These are phyloP conservation scores for Eucalyptus grandis DNA, from an alignment of 345 rosid genomes.

Conservation along the genomic window DNA sequence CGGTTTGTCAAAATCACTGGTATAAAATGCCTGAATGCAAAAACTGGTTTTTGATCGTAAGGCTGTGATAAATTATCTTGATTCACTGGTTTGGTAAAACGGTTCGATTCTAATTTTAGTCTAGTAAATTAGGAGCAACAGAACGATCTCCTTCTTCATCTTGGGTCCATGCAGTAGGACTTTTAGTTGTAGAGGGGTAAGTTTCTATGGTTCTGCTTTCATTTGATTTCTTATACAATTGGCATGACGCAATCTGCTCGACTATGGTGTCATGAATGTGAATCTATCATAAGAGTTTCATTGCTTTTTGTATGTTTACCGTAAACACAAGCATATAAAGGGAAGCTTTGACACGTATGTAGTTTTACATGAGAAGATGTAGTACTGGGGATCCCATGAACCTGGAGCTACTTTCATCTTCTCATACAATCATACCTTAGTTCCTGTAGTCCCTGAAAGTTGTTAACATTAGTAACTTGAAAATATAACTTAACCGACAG, in stretches of 20 bases:
- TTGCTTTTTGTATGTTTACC: background rate
- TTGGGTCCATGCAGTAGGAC: background rate
- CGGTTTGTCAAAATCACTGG: background rate
- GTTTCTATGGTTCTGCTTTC: background rate
- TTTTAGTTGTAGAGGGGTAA: background rate
- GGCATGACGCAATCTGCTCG: background rate
- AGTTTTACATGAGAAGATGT: background rate
- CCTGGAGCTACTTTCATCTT: background rate
- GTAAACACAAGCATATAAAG: background rate
- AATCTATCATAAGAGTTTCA: background rate
- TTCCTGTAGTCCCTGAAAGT: background rate
- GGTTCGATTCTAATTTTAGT: background rate
- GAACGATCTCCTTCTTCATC: background rate
- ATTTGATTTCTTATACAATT: background rate
- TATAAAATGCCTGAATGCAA: background rate
- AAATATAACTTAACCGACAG: background rate
- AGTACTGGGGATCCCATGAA: background rate
- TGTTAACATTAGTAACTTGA: background rate
- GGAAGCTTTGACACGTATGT: background rate
- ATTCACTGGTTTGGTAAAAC: background rate
- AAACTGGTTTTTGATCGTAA: background rate
- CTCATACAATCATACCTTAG: background rate
- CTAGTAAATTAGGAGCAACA: background rate
- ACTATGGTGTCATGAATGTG: background rate
- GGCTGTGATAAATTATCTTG: background rate